Evolutionary conservation across 306 rosid genomes (phyloP).

Genomic region (Quercus cerris): DNA sequence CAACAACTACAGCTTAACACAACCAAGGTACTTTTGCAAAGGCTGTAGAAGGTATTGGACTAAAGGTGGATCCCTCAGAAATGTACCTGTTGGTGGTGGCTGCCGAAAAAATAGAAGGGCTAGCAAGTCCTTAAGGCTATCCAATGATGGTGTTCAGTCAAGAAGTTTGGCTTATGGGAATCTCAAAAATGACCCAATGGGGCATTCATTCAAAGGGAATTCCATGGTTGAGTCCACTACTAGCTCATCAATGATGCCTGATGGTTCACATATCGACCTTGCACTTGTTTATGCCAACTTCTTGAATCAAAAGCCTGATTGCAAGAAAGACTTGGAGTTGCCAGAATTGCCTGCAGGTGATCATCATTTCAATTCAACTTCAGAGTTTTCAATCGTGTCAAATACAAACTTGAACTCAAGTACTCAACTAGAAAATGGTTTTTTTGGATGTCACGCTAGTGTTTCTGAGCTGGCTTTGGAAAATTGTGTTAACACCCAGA

Average conservation of each 20-base stretch:
- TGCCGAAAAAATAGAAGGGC: constrained; percentile 37
- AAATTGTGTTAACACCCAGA: constrained; percentile 20
- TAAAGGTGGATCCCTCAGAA: constrained; percentile 77
- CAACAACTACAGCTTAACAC: constrained; percentile 83
- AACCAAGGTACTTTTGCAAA: constrained; percentile 81
- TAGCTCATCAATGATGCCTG: constrained; percentile 28
- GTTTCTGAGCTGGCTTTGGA: constrained; percentile 22
- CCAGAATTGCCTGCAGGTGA: constrained; percentile 18
- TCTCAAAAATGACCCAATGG: background rate
- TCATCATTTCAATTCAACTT: constrained; percentile 28
- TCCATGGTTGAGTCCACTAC: constrained; percentile 28
- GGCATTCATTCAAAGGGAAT: constrained; percentile 4
- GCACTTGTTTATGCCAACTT: constrained; percentile 77
- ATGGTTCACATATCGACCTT: constrained; percentile 67
- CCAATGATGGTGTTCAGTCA: background rate
- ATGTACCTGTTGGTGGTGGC: constrained; percentile 71
- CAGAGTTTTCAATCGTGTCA: constrained; percentile 31
- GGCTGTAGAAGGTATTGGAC: constrained; percentile 85
- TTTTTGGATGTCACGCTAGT: constrained; percentile 30
- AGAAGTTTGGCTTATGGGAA: constrained; percentile 11
- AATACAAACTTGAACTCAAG: constrained; percentile 20
- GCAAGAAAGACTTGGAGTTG: constrained; percentile 20
- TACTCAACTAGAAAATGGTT: constrained; percentile 28
- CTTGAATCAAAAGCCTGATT: constrained; percentile 55
- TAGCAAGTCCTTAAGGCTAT: constrained; percentile 24